Evolutionary conservation across 2,329 filamentous ascomycete genomes (phyloP).

Genomic region (Gremmenia infestans): DNA sequence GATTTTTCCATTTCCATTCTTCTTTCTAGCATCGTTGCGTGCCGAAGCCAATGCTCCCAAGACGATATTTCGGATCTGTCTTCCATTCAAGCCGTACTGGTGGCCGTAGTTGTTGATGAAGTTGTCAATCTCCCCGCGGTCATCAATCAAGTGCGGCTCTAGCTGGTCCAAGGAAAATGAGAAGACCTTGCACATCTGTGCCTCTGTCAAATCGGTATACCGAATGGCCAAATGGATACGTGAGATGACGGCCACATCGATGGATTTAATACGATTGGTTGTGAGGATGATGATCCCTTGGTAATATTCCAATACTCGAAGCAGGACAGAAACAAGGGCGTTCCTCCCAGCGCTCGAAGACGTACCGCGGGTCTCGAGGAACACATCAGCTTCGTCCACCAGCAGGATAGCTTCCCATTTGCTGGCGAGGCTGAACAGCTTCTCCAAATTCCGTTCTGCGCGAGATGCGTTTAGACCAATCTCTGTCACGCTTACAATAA

Average conservation of each 20-base stretch:
- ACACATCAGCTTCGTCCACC: constrained; percentile 12
- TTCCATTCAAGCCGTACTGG: neutral
- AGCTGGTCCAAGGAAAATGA: neutral
- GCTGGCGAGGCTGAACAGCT: constrained; percentile 68
- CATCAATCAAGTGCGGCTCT: neutral
- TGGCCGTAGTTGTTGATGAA: neutral
- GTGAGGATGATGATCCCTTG: constrained; percentile 37
- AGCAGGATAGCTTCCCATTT: constrained; percentile 27
- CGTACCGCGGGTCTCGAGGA: neutral
- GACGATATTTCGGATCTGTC: constrained; percentile 3
- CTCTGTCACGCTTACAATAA: constrained; percentile 9
- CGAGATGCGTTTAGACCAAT: constrained; percentile 6
- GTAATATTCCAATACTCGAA: constrained; percentile 36
- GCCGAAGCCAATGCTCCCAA: neutral
- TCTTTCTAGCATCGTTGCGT: neutral
- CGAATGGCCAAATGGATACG: constrained; percentile 29
- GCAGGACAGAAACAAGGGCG: constrained; percentile 23
- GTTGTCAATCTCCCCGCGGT: neutral
- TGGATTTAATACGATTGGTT: constrained; percentile 32
- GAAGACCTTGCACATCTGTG: neutral
- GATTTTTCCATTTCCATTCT: neutral
- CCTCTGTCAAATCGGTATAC: constrained; percentile 19
- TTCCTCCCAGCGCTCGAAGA: constrained; percentile 1
- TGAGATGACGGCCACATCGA: constrained; percentile 34
- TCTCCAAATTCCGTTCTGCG: constrained; percentile 50